Evolutionary conservation across 805 yeast genomes (phyloP), one percentile per base, ranked within the genome.

Genomic region (Ogataea haglerorum): DNA sequence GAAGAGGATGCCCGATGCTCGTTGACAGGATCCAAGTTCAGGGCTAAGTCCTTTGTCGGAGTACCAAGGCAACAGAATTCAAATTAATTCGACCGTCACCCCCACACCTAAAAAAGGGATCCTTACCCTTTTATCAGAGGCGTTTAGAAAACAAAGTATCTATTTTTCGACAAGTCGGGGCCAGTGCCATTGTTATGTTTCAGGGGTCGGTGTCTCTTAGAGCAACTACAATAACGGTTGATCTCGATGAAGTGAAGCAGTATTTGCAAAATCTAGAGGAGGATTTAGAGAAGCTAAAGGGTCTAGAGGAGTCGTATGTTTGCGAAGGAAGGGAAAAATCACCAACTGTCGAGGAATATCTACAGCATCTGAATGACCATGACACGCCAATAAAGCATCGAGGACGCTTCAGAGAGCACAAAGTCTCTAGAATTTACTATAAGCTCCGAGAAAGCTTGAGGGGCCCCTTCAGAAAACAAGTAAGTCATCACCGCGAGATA

Each of bases 371-470:
- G 5, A 19, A 33, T 17, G 5, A 19, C 4, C 13, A 18, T 2
- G n/a, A 13, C n/a, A 13, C 13, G 4, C 24, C 26, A 15, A 21
- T 24, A 17, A 21, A 14, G 13, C 22, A 15, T 6, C 18, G 7
- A 9, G 31, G 41, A 19, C 36, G 36, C 28, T 37, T 21, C 3
- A 26, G 48, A 27, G 46, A 42, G 10, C 51, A 51, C 28, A 38
- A 46, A 17, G 30, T 51, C 6, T 44, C 54, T 3, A 36, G 45
- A 13, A 25, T 51, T 14, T 51, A 51, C 28, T 36, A 48, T 29
- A 48, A 36, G 35, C 19, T 51, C 5, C 26, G 54, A 25, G 46
- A 51, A 24, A 46, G 47, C 18, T 38, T 51, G 13, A 18, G 32
- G 18, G 40, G 36, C 6, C 38, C 52, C 0, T 48, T 51, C 29